Conservation (phyloP, 176 grass and related monocot genomes). For the Aegilops longissima region DNA sequence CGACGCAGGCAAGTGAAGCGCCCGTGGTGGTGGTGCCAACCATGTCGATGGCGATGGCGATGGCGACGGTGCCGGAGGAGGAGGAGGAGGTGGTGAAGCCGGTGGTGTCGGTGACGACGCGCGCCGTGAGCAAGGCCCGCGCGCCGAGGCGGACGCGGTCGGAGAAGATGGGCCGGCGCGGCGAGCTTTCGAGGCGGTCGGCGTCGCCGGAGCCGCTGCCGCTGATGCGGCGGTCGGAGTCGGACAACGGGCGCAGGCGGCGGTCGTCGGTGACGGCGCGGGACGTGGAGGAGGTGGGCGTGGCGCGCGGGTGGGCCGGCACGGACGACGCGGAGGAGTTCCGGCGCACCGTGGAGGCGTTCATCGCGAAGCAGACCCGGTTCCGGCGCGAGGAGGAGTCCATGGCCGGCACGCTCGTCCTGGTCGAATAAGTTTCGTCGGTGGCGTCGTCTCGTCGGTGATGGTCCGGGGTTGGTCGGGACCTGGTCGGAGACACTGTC, state of each 20-base stretch:
- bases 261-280: conserved; percentile 34
- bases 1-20: neutral
- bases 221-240: conserved; percentile 53
- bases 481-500: neutral
- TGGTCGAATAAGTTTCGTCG: conserved; percentile 36
- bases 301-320: conserved; percentile 22
- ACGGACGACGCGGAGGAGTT: conserved; percentile 74
- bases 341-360: conserved; percentile 71
- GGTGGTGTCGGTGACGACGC: conserved; percentile 3
- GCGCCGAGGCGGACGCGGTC: conserved; percentile 54
- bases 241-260: conserved; percentile 46
- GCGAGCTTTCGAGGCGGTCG: neutral
- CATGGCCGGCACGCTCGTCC: conserved; percentile 26
- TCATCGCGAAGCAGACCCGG: conserved; percentile 76
- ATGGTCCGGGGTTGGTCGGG: too few species aligned
- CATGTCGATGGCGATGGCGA: neutral
- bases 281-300: conserved; percentile 34
- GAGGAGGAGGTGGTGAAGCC: conserved; percentile 23
- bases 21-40: neutral
- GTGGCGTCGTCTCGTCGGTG: too few species aligned
- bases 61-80: conserved; percentile 40
- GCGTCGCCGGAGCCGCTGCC: conserved; percentile 34
- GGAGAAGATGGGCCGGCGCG: conserved; percentile 49
- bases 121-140: conserved; percentile 31
- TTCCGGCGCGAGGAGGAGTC: conserved; percentile 96